phyloP scores from a whole-genome alignment of 768 basidiomycete genomes.

The Suillus subaureus region DNA sequence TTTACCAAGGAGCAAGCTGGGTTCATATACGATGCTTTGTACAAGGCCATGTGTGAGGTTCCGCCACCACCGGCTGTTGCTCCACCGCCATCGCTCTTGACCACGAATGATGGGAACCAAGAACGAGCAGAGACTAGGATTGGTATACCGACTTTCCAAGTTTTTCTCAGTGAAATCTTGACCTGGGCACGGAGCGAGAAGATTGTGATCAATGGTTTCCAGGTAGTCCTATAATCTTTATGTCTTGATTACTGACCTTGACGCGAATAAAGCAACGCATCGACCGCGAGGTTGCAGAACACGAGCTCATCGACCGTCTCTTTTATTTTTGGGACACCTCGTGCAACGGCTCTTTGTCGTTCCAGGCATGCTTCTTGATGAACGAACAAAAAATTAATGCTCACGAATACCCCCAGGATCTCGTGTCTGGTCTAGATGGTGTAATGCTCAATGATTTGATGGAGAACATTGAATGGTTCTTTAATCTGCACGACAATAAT shows the following conservation, averaged over 20 bases:
- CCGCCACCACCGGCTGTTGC: constrained; percentile 63
- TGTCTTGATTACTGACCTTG: constrained; percentile 11
- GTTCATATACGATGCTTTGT: constrained; percentile 89
- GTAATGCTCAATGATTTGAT: constrained; percentile 97
- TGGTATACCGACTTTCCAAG: constrained; percentile 79
- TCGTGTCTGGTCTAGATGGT: constrained; percentile 85
- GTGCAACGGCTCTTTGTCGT: constrained; percentile 80
- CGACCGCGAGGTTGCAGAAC: constrained; percentile 90
- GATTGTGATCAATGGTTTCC: constrained; percentile 90
- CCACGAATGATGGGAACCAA: constrained; percentile 55
- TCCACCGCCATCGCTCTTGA: constrained; percentile 52
- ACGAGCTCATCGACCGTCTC: constrained; percentile 90
- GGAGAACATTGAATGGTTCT: constrained; percentile 99
- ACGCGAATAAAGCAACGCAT: constrained; percentile 66
- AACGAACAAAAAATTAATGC: not conserved
- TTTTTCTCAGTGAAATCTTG: constrained; percentile 88
- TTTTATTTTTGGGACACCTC: constrained; percentile 95
- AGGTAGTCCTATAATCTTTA: constrained; percentile 44
- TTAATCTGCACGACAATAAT: constrained; percentile 93
- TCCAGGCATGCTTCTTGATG: constrained; percentile 60
- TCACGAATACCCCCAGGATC: constrained; percentile 55
- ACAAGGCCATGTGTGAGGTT: constrained; percentile 78
- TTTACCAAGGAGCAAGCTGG: constrained; percentile 89
- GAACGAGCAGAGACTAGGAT: constrained; percentile 91
- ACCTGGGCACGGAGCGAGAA: constrained; percentile 97